phyloP scores from a whole-genome alignment of 225 moss, liverwort and hornwort species.

The Asterella californica region DNA sequence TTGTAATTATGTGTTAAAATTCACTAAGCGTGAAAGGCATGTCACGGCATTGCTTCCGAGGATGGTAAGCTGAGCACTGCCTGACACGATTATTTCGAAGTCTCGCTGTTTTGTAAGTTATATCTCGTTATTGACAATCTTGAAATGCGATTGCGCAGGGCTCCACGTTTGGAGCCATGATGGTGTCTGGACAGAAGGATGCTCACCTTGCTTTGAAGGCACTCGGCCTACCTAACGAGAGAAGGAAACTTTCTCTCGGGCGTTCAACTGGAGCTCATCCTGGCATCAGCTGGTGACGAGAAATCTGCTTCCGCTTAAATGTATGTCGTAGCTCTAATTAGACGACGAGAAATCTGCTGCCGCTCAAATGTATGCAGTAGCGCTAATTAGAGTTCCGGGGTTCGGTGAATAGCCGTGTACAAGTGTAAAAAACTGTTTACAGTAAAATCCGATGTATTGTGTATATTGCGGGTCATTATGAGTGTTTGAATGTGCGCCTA shows the following conservation, averaged over 20 bases:
- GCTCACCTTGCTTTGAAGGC: constrained; percentile 80
- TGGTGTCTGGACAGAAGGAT: constrained; percentile 94
- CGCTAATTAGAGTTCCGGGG: constrained; percentile 16
- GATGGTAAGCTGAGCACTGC: constrained; percentile 45
- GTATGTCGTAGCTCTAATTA: no score
- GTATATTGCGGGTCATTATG: background rate
- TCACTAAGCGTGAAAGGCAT: no score
- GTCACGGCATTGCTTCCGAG: no score
- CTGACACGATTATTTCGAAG: no score
- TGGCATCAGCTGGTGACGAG: constrained; percentile 32
- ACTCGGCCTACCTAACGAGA: constrained; percentile 78
- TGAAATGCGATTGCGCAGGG: constrained; percentile 47
- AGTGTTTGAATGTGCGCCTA: constrained; percentile 13
- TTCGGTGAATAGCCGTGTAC: background rate
- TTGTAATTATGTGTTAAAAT: no score
- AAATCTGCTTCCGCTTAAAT: no score
- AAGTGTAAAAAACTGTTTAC: no score
- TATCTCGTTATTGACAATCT: background rate
- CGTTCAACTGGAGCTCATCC: constrained; percentile 67
- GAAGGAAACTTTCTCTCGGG: constrained; percentile 79
- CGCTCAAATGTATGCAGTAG: constrained; percentile 4
- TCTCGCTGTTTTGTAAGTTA: background rate
- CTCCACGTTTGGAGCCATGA: constrained; percentile 95
- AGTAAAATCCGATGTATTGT: background rate
- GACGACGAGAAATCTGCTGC: constrained; percentile 8